Evolutionary conservation across 1,139 yeast genomes (phyloP).

Genomic region (Pichia sp.): DNA sequence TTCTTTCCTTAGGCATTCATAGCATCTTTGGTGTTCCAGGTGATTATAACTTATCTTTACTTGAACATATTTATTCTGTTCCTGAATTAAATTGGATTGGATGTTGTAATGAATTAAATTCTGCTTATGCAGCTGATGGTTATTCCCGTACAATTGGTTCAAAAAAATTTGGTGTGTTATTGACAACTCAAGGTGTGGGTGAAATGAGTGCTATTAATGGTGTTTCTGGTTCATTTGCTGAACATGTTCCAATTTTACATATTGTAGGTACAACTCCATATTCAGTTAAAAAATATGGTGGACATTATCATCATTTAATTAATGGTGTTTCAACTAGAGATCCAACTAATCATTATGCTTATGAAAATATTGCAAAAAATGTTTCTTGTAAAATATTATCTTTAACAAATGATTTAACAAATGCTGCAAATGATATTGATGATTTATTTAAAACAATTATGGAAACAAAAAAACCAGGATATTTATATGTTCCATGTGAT

Average conservation of each 20-base stretch:
- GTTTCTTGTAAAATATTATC: slow-evolving; percentile 56
- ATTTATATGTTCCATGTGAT: slow-evolving; percentile 68
- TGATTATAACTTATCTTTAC: slow-evolving; percentile 30
- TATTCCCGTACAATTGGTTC: slow-evolving; percentile 28
- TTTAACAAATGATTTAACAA: slow-evolving; percentile 38
- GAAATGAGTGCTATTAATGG: slow-evolving; percentile 84
- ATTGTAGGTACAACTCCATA: slow-evolving; percentile 74
- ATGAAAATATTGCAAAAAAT: slow-evolving; percentile 53
- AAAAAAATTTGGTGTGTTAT: slow-evolving; percentile 26
- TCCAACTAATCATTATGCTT: slow-evolving; percentile 51
- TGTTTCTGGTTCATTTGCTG: slow-evolving; percentile 75
- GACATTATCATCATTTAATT: slow-evolving; percentile 59
- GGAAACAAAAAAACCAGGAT: slow-evolving; percentile 67
- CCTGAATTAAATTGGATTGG: slow-evolving; percentile 30
- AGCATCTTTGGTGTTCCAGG: slow-evolving; percentile 48
- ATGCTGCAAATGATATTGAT: slow-evolving; percentile 54
- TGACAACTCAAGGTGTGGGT: slow-evolving; percentile 78
- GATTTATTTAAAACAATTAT: slow-evolving; percentile 52
- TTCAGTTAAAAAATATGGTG: slow-evolving; percentile 23
- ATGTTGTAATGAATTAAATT: slow-evolving; percentile 31
- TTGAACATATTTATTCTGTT: slow-evolving; percentile 29
- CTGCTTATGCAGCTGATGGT: slow-evolving; percentile 50
- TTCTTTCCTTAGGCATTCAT: slow-evolving; percentile 40
- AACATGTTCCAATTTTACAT: slow-evolving; percentile 75
- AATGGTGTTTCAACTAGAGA: slow-evolving; percentile 43